phyloP scores from a whole-genome alignment of 805 yeast species.

The Ogataea sp. region DNA sequence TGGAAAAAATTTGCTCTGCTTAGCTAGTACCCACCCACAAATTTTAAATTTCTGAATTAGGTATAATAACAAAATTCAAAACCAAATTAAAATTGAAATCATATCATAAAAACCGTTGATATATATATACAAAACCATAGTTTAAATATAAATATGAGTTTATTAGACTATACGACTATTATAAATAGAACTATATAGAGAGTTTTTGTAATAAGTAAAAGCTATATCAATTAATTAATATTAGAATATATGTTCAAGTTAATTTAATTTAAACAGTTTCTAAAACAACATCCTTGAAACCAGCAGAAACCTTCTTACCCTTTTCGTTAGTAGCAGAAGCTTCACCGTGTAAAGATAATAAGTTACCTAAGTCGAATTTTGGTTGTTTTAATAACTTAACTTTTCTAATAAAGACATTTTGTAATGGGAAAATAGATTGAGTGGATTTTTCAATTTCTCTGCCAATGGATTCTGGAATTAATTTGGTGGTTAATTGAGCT shows the following conservation, averaged over 20 bases:
- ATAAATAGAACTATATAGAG: not conserved
- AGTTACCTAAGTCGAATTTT: constrained; percentile 95
- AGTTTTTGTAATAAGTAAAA: too few species aligned
- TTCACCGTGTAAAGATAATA: constrained; percentile 97
- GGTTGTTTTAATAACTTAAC: constrained; percentile 98
- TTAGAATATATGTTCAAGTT: not conserved
- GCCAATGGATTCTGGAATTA: constrained; percentile 97
- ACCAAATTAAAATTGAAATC: too few species aligned
- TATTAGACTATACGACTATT: constrained; percentile 2
- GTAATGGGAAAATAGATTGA: constrained; percentile 92
- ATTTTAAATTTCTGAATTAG: too few species aligned
- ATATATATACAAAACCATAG: too few species aligned
- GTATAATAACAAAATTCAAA: too few species aligned
- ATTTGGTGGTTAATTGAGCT: constrained; percentile 94
- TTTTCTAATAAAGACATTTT: constrained; percentile 98
- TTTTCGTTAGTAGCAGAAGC: constrained; percentile 77
- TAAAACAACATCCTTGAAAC: constrained; percentile 98
- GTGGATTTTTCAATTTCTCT: constrained; percentile 97
- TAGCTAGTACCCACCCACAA: too few species aligned
- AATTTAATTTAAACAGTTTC: constrained; percentile 72
- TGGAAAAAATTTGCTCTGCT: too few species aligned
- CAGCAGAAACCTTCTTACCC: constrained; percentile 91
- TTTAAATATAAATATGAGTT: not conserved
- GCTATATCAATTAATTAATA: too few species aligned
- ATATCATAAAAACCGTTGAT: too few species aligned